A percentile compares a stretch with the other conserved stretches of the same genome.
Conservation (phyloP, 2,329 filamentous ascomycete genomes). For the Hymenotorrendiella dingleyae region DNA sequence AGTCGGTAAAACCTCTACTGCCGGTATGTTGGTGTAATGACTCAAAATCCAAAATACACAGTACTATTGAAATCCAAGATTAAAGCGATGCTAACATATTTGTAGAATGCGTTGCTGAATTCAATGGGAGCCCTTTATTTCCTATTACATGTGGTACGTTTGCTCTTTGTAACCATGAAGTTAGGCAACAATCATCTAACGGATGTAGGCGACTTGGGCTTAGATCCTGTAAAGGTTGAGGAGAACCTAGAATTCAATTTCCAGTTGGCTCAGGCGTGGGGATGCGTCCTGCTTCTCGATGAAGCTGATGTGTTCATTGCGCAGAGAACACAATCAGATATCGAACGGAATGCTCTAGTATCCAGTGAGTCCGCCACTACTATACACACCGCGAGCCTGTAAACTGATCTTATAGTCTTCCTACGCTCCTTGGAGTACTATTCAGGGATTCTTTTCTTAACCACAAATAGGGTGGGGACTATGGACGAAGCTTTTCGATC, state of each 20-base stretch:
- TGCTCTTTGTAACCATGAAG: not conserved
- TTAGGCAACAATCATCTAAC: too few species aligned
- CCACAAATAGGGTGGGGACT: constrained; percentile 25
- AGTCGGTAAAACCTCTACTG: constrained; percentile 44
- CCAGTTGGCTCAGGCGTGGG: constrained; percentile 67
- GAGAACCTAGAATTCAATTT: constrained; percentile 60
- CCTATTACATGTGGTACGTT: constrained; percentile 47
- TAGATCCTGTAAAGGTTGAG: constrained; percentile 60
- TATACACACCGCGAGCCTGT: not conserved
- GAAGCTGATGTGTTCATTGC: constrained; percentile 65
- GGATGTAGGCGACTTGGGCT: constrained; percentile 49
- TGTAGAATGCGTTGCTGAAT: constrained; percentile 48
- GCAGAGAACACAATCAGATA: too few species aligned
- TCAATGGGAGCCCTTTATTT: constrained; percentile 43
- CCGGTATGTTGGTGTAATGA: not conserved
- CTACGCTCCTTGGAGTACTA: constrained; percentile 31
- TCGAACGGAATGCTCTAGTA: constrained; percentile 35
- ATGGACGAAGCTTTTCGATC: constrained; percentile 27
- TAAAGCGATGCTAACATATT: not conserved
- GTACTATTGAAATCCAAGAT: not conserved
- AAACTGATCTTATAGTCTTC: constrained; percentile 28
- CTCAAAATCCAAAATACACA: too few species aligned
- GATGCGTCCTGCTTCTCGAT: constrained; percentile 64
- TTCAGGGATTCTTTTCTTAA: constrained; percentile 32
- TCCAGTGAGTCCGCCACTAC: constrained; percentile 9